Percentiles rank a stretch among this genome's conserved stretches.
These are phyloP conservation scores for Rhododendron simsii DNA, from an alignment of 148 eudicot species.

Conservation along the genomic window DNA sequence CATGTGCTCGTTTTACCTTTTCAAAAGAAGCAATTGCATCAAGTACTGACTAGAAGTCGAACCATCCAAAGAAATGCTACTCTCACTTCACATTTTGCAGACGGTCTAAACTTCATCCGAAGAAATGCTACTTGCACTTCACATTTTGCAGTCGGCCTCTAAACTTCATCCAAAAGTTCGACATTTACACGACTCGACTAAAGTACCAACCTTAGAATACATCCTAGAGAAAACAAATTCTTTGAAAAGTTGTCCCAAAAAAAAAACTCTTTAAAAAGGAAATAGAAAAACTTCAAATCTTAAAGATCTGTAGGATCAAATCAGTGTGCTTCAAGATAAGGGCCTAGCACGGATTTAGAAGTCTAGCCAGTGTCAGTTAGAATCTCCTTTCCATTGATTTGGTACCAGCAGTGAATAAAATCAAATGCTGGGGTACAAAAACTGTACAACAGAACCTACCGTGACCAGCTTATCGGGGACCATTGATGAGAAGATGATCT, in stretches of 20 bases:
- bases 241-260: not conserved
- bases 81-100: not conserved
- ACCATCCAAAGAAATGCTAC: not conserved
- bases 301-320: not conserved
- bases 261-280: too few species aligned
- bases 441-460: not conserved
- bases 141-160: not conserved
- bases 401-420: not conserved
- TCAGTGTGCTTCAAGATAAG: not conserved
- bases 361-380: not conserved
- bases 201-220: not conserved
- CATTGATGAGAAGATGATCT: not conserved
- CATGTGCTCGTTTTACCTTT: not conserved
- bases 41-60: not conserved
- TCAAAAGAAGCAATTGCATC: not conserved
- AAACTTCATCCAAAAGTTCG: not conserved
- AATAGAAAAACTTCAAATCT: not conserved
- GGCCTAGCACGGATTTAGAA: not conserved
- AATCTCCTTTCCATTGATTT: not conserved
- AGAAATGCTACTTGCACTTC: not conserved
- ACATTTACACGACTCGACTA: not conserved
- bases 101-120: not conserved
- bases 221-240: not conserved
- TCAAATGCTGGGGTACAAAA: not conserved
- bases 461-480: not conserved